Percentiles rank a stretch among this genome's conserved stretches.
These are phyloP conservation scores for Taphrina deformans DNA, from an alignment of 1,139 yeast genomes.

Conservation along the genomic window DNA sequence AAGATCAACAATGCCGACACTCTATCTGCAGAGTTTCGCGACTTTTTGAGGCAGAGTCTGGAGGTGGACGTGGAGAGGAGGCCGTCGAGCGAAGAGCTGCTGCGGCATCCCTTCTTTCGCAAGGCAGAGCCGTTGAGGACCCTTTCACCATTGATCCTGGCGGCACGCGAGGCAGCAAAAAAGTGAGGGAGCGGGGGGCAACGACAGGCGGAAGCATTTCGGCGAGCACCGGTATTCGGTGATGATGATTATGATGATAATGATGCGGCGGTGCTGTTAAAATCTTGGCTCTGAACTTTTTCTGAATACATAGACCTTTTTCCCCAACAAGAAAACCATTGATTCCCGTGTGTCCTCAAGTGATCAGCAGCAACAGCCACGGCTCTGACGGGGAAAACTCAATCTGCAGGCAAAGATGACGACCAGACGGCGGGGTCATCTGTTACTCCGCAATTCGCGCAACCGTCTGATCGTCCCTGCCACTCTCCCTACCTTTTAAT, in stretches of 20 bases:
- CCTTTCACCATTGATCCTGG: slow-evolving; percentile 60
- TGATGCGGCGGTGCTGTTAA: neutral
- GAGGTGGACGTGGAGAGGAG: slow-evolving; percentile 83
- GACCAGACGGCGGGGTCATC: neutral
- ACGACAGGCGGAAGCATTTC: neutral
- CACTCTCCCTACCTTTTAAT: too few relatives aligned
- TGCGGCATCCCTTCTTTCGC: slow-evolving; percentile 67
- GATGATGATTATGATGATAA: neutral
- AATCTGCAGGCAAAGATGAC: neutral
- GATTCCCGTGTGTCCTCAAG: too few relatives aligned
- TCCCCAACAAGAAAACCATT: too few relatives aligned
- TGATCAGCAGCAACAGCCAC: too few relatives aligned
- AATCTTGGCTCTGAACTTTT: neutral
- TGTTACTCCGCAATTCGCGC: neutral
- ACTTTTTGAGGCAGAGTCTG: slow-evolving; percentile 74
- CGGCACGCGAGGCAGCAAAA: slow-evolving; percentile 28
- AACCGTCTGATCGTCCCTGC: neutral
- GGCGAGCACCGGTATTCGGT: neutral
- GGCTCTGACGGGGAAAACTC: neutral
- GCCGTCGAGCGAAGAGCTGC: slow-evolving; percentile 74
- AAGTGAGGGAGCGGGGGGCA: neutral
- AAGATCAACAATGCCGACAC: slow-evolving; percentile 84
- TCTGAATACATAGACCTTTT: neutral
- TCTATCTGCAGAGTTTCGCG: slow-evolving; percentile 63
- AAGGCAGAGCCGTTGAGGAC: slow-evolving; percentile 70